Conservation (phyloP, 768 basidiomycete genomes). For the Coprinellus aureogranulatus region DNA sequence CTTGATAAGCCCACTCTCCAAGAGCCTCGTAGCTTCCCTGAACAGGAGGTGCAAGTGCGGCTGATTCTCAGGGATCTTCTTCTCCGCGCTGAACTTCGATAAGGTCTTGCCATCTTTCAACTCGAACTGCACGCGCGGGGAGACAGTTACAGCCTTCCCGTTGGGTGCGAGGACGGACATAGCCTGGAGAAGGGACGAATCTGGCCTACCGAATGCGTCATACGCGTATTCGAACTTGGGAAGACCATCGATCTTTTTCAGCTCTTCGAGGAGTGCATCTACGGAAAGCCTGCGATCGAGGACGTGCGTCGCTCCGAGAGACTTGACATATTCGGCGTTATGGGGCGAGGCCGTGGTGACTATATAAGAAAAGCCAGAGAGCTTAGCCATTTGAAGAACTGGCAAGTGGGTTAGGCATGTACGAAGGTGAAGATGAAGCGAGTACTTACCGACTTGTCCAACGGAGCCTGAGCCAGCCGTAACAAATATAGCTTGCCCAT, state of each 20-base stretch:
- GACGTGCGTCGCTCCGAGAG: slow-evolving; percentile 39
- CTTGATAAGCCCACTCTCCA: too few relatives aligned
- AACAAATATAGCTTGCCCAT: slow-evolving; percentile 39
- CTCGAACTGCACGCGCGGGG: not conserved
- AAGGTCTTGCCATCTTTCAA: too few relatives aligned
- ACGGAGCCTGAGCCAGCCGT: slow-evolving; percentile 28
- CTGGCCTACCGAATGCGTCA: slow-evolving; percentile 21
- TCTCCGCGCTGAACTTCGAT: too few relatives aligned
- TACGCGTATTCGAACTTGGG: slow-evolving; percentile 22
- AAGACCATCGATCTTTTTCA: slow-evolving; percentile 20
- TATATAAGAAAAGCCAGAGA: slow-evolving; percentile 41
- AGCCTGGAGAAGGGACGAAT: slow-evolving; percentile 9
- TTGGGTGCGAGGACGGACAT: slow-evolving; percentile 25
- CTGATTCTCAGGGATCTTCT: not conserved
- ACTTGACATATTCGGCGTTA: slow-evolving; percentile 27
- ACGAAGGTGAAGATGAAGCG: slow-evolving; percentile 29
- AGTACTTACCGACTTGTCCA: slow-evolving; percentile 21
- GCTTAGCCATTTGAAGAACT: slow-evolving; percentile 31
- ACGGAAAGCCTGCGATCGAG: slow-evolving; percentile 25
- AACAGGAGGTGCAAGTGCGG: slow-evolving; percentile 10
- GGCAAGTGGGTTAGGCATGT: slow-evolving; percentile 20
- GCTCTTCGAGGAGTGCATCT: slow-evolving; percentile 14
- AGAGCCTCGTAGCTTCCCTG: too few relatives aligned
- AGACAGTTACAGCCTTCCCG: slow-evolving; percentile 9
- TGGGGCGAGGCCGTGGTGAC: slow-evolving; percentile 33